Conservation (phyloP, 2,329 filamentous ascomycete species). For the Colletotrichum kahawae region DNA sequence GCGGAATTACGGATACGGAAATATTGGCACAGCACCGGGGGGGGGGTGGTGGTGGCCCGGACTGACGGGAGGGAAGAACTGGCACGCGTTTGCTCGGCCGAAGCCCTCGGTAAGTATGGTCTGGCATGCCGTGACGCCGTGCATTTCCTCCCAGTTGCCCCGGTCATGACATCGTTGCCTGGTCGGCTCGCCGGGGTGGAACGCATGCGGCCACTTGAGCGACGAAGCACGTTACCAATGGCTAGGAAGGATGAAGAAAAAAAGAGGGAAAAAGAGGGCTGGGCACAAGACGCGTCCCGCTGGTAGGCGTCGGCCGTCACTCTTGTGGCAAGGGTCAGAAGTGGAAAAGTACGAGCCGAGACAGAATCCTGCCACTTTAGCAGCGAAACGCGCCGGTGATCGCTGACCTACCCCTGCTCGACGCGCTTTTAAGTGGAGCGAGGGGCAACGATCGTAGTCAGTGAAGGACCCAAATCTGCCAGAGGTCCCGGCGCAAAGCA, state of each 20-base stretch:
- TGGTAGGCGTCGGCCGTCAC: background rate
- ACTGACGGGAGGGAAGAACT: background rate
- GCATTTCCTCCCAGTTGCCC: background rate
- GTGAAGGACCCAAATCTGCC: background rate
- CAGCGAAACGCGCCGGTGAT: constrained; percentile 13
- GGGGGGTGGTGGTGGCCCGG: background rate
- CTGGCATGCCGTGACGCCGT: background rate
- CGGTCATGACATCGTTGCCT: constrained; percentile 18
- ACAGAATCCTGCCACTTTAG: constrained; percentile 9
- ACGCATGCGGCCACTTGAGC: constrained; percentile 6
- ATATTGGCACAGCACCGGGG: background rate
- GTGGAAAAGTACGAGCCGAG: constrained; percentile 5
- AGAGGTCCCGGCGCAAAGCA: background rate
- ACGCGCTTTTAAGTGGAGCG: constrained; percentile 15
- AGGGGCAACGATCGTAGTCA: background rate
- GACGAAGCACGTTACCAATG: background rate
- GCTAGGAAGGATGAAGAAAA: background rate
- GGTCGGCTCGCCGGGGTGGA: background rate
- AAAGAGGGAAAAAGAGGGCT: background rate
- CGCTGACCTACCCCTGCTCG: background rate
- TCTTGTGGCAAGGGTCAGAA: background rate
- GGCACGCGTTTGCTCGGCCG: constrained; percentile 12
- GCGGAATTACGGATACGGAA: background rate
- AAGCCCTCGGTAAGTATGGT: background rate
- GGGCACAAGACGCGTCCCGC: constrained; percentile 2